Conservation (phyloP, 306 rosid genomes). For the Quercus glauca region DNA sequence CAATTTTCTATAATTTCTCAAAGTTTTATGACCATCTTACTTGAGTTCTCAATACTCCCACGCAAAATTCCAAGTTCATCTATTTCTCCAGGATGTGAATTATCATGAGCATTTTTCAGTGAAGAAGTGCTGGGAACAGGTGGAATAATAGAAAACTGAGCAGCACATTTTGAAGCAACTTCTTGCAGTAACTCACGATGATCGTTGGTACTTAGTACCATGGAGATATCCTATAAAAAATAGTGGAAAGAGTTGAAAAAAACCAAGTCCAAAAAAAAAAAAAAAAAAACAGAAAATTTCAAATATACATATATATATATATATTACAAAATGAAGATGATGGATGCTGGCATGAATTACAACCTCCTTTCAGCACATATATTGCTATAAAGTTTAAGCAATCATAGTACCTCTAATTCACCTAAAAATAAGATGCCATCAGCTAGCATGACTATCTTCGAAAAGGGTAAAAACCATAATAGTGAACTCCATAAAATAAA, state of each 20-base stretch:
- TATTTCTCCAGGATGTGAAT: slow-evolving; percentile 38
- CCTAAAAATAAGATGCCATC: neutral
- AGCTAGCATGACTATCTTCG: neutral
- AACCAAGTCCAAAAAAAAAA: slow-evolving; percentile 13
- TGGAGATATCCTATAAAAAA: slow-evolving; percentile 66
- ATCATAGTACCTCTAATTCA: neutral
- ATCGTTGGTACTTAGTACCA: slow-evolving; percentile 85
- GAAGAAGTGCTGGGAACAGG: slow-evolving; percentile 49
- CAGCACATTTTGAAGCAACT: slow-evolving; percentile 67
- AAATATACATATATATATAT: neutral
- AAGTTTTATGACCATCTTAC: slow-evolving; percentile 43
- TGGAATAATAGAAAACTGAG: slow-evolving; percentile 66
- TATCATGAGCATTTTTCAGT: slow-evolving; percentile 32
- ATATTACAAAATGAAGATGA: neutral
- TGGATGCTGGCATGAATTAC: slow-evolving; percentile 7
- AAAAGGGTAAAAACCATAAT: neutral
- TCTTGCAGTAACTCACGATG: slow-evolving; percentile 68
- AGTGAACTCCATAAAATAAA: neutral
- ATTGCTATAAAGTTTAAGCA: neutral
- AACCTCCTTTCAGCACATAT: neutral
- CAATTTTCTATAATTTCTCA: neutral
- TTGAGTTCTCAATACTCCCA: slow-evolving; percentile 34
- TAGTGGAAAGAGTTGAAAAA: slow-evolving; percentile 16
- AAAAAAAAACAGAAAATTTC: neutral
- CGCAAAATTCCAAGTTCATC: slow-evolving; percentile 35